A percentile compares a stretch with the other conserved stretches of the same genome.
Evolutionary conservation across 2,329 filamentous ascomycete genomes (phyloP).

Genomic region (Capronia epimyces): DNA sequence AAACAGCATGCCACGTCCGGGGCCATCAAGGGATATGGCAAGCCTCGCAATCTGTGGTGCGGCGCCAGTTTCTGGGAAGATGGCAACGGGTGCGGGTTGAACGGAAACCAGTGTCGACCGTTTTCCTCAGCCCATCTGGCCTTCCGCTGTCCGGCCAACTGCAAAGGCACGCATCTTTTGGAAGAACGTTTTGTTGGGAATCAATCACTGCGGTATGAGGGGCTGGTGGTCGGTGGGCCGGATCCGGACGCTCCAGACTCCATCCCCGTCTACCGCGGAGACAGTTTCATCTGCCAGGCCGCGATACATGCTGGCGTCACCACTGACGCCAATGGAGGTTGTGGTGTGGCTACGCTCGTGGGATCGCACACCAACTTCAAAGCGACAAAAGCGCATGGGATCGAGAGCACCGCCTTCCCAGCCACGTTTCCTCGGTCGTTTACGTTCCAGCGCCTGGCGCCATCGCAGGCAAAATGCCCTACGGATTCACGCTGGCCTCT

Average conservation of each 20-base stretch:
- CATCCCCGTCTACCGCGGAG: conserved; percentile 69
- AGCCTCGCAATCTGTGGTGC: conserved; percentile 43
- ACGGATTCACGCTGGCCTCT: conserved; percentile 78
- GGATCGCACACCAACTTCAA: conserved; percentile 62
- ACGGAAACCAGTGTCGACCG: conserved; percentile 52
- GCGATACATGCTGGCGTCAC: conserved; percentile 81
- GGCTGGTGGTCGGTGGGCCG: conserved; percentile 50
- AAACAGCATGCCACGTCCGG: conserved; percentile 43
- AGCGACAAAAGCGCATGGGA: conserved; percentile 63
- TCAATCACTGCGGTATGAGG: conserved; percentile 47
- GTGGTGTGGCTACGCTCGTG: conserved; percentile 70
- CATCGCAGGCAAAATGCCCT: conserved; percentile 56
- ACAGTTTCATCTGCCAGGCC: conserved; percentile 80
- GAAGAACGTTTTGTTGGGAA: conserved; percentile 50
- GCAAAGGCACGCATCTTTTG: conserved; percentile 43
- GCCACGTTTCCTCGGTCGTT: conserved; percentile 88
- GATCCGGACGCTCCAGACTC: conserved; percentile 34
- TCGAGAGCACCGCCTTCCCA: conserved; percentile 71
- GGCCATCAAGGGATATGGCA: conserved; percentile 46
- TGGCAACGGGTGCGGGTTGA: conserved; percentile 48
- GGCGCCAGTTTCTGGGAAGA: conserved; percentile 42
- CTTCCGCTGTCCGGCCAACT: conserved; percentile 55
- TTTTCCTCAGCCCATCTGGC: conserved; percentile 49
- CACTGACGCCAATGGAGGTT: conserved; percentile 66
- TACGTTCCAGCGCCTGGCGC: conserved; percentile 59